Evolutionary conservation across 352 stramenopile genomes (phyloP), one percentile per base, ranked within the genome.

Genomic region (Globisporangium lucens): DNA sequence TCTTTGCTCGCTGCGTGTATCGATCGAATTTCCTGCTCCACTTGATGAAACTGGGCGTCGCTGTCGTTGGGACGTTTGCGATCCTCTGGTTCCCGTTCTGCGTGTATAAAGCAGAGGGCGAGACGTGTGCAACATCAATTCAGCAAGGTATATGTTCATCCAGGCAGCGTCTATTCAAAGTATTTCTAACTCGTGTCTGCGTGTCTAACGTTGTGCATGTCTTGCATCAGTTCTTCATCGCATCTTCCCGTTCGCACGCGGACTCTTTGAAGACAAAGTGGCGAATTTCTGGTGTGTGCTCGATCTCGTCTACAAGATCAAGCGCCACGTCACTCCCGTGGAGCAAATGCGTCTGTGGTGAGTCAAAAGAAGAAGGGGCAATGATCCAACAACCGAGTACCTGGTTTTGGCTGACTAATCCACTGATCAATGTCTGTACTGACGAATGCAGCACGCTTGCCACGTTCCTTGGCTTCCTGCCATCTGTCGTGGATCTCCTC

Each of bases 251-350:
- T 97, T 99, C 67, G 79, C 89, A 20, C 83, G 97, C 22, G 97
- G 97, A 8, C 72, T 99, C 41, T 99, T 99, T 77, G 97, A 99
- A 82, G 97, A 98, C 71, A 99, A 99, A 72, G 97, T 99, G 12
- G 85, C 96, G 29, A 99, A 98, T 73, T 77, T 98, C 52, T 99
- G 96, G 97, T 99, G 93, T 74, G 89, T 95, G 13, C 68, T 95
- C 52, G 95, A 97, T 62, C 81, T 94, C 27, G 68, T 89, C 51
- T 41, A 90, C 35, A 96, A 96, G 66, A 83, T 96, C 29, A 82
- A 78, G 22, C 74, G 70, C 4, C 73, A 78, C 51, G 65, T 97
- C 20, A 71, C 76, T 4, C 64, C 78, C 3, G 65, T 61, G 15
- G 61, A 83, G 41, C 86, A 93, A 61, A 91, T 96, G 79, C 85